Evolutionary conservation across 2,329 filamentous ascomycete species (phyloP), one percentile per base, ranked within the genome.

Genomic region (Camillea tinctor): DNA sequence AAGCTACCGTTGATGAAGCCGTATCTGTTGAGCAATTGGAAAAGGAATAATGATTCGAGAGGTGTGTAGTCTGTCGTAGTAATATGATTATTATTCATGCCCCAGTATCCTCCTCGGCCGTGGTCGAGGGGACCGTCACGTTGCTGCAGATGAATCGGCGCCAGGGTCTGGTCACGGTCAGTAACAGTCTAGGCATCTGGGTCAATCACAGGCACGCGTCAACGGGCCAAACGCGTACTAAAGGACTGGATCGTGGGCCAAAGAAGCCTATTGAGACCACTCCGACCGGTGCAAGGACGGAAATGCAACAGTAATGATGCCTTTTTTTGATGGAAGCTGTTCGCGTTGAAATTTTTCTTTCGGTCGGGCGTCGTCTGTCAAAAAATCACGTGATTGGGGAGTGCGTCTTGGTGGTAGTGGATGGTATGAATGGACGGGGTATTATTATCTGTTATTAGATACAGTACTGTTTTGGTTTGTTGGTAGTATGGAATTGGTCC

Each of bases 31-130:
- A 96, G 83, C 62, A 88, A 89, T 77, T 94, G 91, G 79, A 95
- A 94, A 71, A 96, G 84, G 67, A 95, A 85, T 63, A 96, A 84
- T 72, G 89, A 90, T 83, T 96, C 93, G 80, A 96, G 90, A 68
- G 89, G 86, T 73, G 92, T 94, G 78, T 95, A 93, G 71, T 83
- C 81, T 72, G 86, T 82, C 76, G 77, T 75, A 71, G 76, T 75
- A 73, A 79, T 75, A 80, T 80, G 83, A 71, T 77, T 75, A 73
- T 79, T 76, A 80, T 80, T 83, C 82, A 85, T 85, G 75, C 80
- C 81, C 79, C 80, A 73, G 73, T 75, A 76, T 77, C 76, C 79
- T 72, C 81, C 81, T 83, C 81, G 81, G 79, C 79, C 78, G 76
- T 76, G 75, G 77, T 82, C 80, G 81, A 83, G 80, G 81, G 79